Conservation (phyloP, 139 green algal genomes). For the Coelastrella sp. region DNA sequence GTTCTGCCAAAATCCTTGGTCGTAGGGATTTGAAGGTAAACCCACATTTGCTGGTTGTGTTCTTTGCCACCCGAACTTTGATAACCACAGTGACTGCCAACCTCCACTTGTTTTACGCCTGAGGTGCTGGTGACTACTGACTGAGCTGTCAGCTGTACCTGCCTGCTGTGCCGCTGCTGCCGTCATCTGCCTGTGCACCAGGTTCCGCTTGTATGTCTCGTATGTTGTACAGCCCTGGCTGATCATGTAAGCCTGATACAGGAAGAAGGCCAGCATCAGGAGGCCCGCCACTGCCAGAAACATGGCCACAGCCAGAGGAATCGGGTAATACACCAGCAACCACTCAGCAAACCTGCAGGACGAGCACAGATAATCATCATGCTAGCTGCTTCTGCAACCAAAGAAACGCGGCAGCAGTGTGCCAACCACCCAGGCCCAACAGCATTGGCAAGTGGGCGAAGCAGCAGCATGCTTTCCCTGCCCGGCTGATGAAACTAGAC, state of each 20-base stretch:
- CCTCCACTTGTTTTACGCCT: background rate
- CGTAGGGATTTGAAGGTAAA: conserved; percentile 44
- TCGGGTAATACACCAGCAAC: conserved; percentile 52
- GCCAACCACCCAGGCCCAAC: too few species aligned
- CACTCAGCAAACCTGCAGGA: conserved; percentile 55
- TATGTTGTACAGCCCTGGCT: conserved; percentile 59
- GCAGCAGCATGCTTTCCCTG: too few species aligned
- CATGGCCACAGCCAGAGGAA: conserved; percentile 49
- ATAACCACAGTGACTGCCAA: background rate
- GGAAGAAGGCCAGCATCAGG: conserved; percentile 59
- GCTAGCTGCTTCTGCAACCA: background rate
- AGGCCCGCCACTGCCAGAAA: conserved; percentile 52
- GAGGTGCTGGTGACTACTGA: background rate
- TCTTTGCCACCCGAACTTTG: background rate
- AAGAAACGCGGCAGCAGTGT: background rate
- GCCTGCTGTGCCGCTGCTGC: background rate
- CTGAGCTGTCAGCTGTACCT: background rate
- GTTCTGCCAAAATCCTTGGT: conserved; percentile 47
- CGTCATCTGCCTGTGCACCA: conserved; percentile 34
- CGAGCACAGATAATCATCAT: background rate
- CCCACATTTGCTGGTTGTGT: background rate
- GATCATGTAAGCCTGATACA: conserved; percentile 65
- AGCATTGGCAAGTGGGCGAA: too few species aligned
- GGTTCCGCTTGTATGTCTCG: conserved; percentile 55
- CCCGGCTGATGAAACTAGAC: background rate